These are phyloP conservation scores for Phytopythium chamaehyphon DNA, from an alignment of 352 stramenopile species.

Conservation along the genomic window DNA sequence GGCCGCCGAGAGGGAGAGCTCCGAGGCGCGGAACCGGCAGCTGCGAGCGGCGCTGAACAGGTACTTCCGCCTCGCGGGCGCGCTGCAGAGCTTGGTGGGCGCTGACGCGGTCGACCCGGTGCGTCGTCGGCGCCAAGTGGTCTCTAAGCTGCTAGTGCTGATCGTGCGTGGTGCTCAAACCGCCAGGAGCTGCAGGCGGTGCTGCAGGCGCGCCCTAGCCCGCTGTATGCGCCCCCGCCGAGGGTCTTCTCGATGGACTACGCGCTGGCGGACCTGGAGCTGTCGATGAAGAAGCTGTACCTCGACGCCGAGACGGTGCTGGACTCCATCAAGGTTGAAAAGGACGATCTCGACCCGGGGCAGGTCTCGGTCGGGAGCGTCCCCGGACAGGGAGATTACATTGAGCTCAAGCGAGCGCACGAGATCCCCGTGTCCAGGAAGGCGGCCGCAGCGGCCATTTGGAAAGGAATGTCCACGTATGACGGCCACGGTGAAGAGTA, in stretches of 20 bases:
- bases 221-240: neutral
- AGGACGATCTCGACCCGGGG: neutral
- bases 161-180: neutral
- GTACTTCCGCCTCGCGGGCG: slow-evolving; percentile 11
- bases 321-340: neutral
- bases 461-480: neutral
- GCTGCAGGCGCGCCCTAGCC: neutral
- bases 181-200: neutral
- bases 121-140: neutral
- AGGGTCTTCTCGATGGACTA: slow-evolving; percentile 6
- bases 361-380: neutral
- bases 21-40: slow-evolving; percentile 17
- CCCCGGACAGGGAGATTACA: neutral
- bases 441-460: neutral
- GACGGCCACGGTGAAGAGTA: neutral
- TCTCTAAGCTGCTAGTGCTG: neutral
- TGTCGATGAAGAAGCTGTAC: slow-evolving; percentile 7
- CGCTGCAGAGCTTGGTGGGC: slow-evolving; percentile 6
- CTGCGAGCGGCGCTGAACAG: slow-evolving; percentile 16
- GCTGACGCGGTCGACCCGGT: neutral
- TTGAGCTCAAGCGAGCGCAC: neutral
- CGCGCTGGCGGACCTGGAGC: neutral
- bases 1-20: slow-evolving; percentile 4
- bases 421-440: neutral
- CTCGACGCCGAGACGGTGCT: neutral